A percentile compares a stretch with the other conserved stretches of the same genome.
Evolutionary conservation across 345 rosid species (phyloP).

Genomic region (Corchorus olitorius): DNA sequence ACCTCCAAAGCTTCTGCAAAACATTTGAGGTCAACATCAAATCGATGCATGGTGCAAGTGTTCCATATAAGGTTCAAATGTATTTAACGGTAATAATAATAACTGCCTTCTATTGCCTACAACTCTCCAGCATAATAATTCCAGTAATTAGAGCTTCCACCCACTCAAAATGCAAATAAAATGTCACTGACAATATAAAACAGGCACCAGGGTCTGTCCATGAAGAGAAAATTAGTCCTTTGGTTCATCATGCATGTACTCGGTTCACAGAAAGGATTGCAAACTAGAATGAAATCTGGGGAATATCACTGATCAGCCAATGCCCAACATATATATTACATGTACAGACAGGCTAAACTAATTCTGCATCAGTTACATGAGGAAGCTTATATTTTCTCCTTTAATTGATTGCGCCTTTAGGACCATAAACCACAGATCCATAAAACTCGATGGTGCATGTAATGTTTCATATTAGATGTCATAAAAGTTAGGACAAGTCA

Average conservation of each 20-base stretch:
- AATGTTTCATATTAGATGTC: not conserved
- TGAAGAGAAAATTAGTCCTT: not conserved
- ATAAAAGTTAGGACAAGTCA: not conserved
- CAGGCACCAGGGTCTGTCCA: not conserved
- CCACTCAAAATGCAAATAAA: not conserved
- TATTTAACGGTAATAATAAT: not conserved
- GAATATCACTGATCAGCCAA: not conserved
- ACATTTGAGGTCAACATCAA: not conserved
- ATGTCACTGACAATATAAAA: not conserved
- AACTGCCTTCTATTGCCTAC: not conserved
- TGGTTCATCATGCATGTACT: conserved; percentile 1
- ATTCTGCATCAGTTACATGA: not conserved
- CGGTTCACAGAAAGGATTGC: not conserved
- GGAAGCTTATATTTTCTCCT: not conserved
- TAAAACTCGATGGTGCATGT: not conserved
- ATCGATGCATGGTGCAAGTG: not conserved
- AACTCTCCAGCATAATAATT: not conserved
- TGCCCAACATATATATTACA: not conserved
- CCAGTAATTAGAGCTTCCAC: not conserved
- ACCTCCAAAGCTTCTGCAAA: conserved; percentile 72
- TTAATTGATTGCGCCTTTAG: not conserved
- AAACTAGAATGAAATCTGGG: not conserved
- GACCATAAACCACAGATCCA: not conserved
- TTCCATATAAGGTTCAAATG: not conserved
- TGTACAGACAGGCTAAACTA: not conserved